phyloP scores from a whole-genome alignment of 345 rosid species.

The Citrus sp. region DNA sequence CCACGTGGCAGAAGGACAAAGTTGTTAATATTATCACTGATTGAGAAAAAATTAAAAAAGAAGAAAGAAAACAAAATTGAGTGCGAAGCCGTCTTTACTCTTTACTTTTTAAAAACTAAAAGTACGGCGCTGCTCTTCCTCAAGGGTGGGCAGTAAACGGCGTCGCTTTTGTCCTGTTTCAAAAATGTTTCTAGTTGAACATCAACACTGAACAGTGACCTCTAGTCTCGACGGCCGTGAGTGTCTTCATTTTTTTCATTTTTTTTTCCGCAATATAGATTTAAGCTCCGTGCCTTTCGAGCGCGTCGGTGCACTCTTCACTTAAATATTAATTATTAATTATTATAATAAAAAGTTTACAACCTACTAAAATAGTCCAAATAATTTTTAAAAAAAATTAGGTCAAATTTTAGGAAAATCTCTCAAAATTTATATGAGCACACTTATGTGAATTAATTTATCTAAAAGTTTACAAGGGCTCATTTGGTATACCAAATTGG shows the following conservation, averaged over 20 bases:
- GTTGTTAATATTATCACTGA: not conserved
- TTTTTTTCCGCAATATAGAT: not conserved
- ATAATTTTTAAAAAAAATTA: too few species aligned
- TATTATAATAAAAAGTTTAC: too few species aligned
- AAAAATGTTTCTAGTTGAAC: slow-evolving; percentile 14
- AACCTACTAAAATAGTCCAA: too few species aligned
- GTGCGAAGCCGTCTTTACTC: too few species aligned
- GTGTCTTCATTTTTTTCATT: not conserved
- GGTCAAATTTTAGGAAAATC: not conserved
- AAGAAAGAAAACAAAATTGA: not conserved
- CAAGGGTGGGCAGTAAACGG: not conserved
- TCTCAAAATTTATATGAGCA: not conserved
- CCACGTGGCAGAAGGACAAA: slow-evolving; percentile 27
- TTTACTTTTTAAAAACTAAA: too few species aligned
- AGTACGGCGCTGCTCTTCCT: not conserved
- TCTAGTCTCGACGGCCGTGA: slow-evolving; percentile 7
- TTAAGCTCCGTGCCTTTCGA: not conserved
- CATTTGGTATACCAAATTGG: too few species aligned
- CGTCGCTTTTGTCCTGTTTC: not conserved
- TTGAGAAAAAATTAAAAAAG: not conserved
- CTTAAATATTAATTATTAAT: too few species aligned
- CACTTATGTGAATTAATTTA: too few species aligned
- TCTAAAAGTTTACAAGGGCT: too few species aligned
- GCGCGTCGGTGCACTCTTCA: slow-evolving; percentile 3
- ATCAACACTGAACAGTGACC: slow-evolving; percentile 19